These are phyloP conservation scores for Lasiosphaeria ovina DNA, from an alignment of 495 filamentous ascomycete species.

Conservation along the genomic window DNA sequence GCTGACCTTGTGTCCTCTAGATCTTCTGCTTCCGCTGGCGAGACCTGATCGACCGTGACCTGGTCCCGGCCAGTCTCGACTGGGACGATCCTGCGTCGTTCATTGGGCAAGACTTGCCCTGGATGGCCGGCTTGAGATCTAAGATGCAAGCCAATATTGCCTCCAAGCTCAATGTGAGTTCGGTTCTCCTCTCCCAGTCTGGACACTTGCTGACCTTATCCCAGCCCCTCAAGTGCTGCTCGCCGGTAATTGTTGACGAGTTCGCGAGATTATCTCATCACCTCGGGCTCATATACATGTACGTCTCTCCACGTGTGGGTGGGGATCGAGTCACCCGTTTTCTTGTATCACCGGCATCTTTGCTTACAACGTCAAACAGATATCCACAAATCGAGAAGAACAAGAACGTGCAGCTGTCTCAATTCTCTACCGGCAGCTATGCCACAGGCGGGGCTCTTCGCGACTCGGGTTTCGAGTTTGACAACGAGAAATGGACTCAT, in stretches of 20 bases:
- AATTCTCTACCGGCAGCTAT: constrained; percentile 50
- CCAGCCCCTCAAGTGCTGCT: constrained; percentile 85
- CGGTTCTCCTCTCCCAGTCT: not conserved
- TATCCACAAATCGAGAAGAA: constrained; percentile 87
- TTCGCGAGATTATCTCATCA: constrained; percentile 85
- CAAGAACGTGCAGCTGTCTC: constrained; percentile 71
- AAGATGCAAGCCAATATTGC: constrained; percentile 70
- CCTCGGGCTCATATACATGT: constrained; percentile 79
- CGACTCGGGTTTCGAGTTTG: constrained; percentile 61
- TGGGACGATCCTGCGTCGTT: constrained; percentile 55
- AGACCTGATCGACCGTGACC: constrained; percentile 65
- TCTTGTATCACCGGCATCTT: not conserved
- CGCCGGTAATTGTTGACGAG: constrained; percentile 83
- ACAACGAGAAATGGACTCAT: constrained; percentile 68
- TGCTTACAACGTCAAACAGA: constrained; percentile 6
- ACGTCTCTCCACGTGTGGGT: constrained; percentile 1
- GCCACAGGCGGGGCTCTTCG: constrained; percentile 52
- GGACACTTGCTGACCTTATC: not conserved
- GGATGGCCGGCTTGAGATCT: constrained; percentile 70
- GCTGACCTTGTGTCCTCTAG: constrained; percentile 23
- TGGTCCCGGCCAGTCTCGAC: constrained; percentile 43
- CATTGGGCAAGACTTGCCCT: constrained; percentile 63
- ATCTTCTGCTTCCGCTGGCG: constrained; percentile 99
- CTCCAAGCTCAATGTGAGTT: constrained; percentile 69
- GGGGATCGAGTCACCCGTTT: too few relatives aligned